Evolutionary conservation across 768 basidiomycete species (phyloP), one percentile per base, ranked within the genome.

Genomic region (Pluteus cervinus): DNA sequence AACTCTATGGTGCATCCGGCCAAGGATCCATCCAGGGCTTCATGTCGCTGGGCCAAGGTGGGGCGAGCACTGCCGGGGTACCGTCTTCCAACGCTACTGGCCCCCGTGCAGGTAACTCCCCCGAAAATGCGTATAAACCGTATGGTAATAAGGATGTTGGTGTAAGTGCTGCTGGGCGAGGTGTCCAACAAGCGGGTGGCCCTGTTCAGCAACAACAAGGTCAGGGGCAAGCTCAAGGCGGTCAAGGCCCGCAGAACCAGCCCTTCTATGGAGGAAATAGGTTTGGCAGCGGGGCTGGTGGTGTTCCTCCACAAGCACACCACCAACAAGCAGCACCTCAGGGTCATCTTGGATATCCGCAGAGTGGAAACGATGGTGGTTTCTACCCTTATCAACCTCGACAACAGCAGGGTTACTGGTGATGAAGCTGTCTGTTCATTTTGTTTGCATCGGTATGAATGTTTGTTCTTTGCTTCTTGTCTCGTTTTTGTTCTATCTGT

Each of bases 351-450:
- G 76, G 71, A 11, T 81, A 81, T 54, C 73, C 76, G 14, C 81
- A 82, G 50, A 75, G 73, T 29, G 74, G 66, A 33, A 78, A 69
- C 34, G 81, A 85, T 31, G 77, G 64, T 10, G 71, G 63, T 48
- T 87, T 84, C 54, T 86, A 87, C 54, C 73, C 75, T 45, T 85
- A 85, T 54, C 82, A 80, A 56, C 68, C 70, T 16, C 66, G 79
- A 54, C 79, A 74, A 52, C 76, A 75, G 50, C 75, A 71, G 53
- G 66, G 64, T 39, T 74, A 79, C 61, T 79, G 77, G 75, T 74
- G 80, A 58, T 79, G 68, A 36, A 18, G 4, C 33, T 21, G 29
- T n/a, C 18, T 22, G 37, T 29, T 20, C 20, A 23, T 22, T 29
- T n/a, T n/a, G 17, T 23, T 11, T 28, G 34, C 8, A 22, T 34